Conservation (phyloP, 345 rosid species). For the Iberis pinnata region DNA sequence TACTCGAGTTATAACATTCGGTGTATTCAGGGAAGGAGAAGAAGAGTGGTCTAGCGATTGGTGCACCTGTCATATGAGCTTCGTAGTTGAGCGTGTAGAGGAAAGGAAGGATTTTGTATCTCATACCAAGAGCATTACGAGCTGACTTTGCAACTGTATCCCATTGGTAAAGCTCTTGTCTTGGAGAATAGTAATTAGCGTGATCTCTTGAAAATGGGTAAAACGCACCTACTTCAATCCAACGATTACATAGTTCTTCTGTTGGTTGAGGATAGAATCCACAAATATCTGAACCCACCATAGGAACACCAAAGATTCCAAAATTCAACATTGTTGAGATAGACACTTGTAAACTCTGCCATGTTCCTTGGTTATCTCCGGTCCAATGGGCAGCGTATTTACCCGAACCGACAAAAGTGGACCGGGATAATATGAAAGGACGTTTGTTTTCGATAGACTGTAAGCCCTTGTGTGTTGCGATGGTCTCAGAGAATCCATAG, state of each 20-base stretch:
- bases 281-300: constrained; percentile 96
- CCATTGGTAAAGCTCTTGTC: constrained; percentile 98
- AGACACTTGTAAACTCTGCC: constrained; percentile 84
- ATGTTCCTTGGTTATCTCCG: constrained; percentile 86
- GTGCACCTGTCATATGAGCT: constrained; percentile 73
- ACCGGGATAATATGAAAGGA: constrained; percentile 78
- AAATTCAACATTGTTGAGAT: constrained; percentile 85
- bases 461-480: constrained; percentile 87
- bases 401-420: constrained; percentile 89
- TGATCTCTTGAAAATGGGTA: constrained; percentile 97
- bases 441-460: constrained; percentile 70
- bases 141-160: constrained; percentile 69
- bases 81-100: constrained; percentile 77
- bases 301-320: constrained; percentile 87
- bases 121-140: constrained; percentile 91
- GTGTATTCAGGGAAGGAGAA: constrained; percentile 71
- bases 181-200: constrained; percentile 82
- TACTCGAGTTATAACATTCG: constrained; percentile 65
- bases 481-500: constrained; percentile 79
- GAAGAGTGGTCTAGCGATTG: constrained; percentile 94
- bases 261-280: constrained; percentile 92
- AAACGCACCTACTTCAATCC: constrained; percentile 94
- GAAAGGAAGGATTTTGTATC: constrained; percentile 78
- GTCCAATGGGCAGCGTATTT: constrained; percentile 96
- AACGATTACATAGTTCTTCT: constrained; percentile 92